phyloP scores from a whole-genome alignment of 768 basidiomycete genomes.

The Xanthoconium purpureum region DNA sequence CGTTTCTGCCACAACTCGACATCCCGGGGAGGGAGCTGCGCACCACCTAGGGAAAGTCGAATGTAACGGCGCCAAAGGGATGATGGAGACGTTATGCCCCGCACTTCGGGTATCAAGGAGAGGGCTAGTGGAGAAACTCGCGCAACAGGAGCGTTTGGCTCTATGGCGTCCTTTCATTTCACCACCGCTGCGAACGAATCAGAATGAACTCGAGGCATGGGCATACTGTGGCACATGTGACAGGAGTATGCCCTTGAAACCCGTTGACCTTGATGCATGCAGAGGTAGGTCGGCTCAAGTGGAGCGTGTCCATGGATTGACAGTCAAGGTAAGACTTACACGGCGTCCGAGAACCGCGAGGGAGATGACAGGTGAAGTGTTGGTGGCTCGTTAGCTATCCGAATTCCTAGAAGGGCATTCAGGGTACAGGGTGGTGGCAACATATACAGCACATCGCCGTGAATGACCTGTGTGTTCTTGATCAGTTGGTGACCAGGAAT shows the following conservation, averaged over 20 bases:
- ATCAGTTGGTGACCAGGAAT: conserved; percentile 10
- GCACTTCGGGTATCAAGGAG: background rate
- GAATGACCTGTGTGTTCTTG: conserved; percentile 4
- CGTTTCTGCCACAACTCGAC: conserved; percentile 1
- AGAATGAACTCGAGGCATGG: background rate
- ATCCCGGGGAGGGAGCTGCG: background rate
- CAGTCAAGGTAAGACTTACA: background rate
- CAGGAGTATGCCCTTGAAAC: background rate
- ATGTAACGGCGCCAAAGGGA: background rate
- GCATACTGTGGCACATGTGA: too few relatives aligned
- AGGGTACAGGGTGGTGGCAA: conserved; percentile 18
- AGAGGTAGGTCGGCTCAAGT: background rate
- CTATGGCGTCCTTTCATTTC: background rate
- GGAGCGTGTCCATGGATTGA: conserved; percentile 3
- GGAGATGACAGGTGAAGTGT: background rate
- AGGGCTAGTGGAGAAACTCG: background rate
- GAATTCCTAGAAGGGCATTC: conserved; percentile 2
- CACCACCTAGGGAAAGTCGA: background rate
- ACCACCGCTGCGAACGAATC: background rate
- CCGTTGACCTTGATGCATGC: background rate
- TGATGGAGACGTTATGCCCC: background rate
- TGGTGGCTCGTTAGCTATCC: conserved; percentile 1
- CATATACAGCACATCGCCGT: conserved; percentile 1
- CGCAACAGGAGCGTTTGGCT: background rate
- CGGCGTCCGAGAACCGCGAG: conserved; percentile 1